Percentiles rank a stretch among this genome's conserved stretches.
Evolutionary conservation across 169 alveolate species (phyloP).

Genomic region (Cryptosporidium viatorum): DNA sequence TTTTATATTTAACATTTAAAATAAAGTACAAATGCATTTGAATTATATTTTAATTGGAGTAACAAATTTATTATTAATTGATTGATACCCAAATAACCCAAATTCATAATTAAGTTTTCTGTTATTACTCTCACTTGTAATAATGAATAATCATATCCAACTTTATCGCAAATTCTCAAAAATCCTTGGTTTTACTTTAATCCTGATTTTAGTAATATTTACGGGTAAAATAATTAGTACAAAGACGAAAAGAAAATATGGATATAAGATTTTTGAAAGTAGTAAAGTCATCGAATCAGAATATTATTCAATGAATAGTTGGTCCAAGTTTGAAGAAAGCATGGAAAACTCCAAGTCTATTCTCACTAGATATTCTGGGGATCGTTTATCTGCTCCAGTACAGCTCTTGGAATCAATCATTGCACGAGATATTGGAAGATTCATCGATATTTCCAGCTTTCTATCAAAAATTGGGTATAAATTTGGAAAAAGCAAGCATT

Average conservation of each 20-base stretch:
- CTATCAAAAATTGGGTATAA: constrained; percentile 49
- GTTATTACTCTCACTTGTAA: neutral
- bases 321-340: constrained; percentile 3
- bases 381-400: constrained; percentile 60
- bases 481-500: constrained; percentile 59
- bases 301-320: constrained; percentile 11
- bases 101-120: too few relatives aligned
- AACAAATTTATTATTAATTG: too few relatives aligned
- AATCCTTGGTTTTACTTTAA: neutral
- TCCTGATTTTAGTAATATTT: neutral
- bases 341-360: neutral
- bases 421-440: constrained; percentile 59
- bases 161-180: neutral
- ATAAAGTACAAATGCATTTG: neutral
- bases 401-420: constrained; percentile 49
- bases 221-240: neutral
- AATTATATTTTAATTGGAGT: too few relatives aligned
- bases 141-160: neutral
- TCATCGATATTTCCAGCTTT: constrained; percentile 39
- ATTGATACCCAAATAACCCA: neutral
- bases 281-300: neutral
- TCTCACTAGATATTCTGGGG: constrained; percentile 53
- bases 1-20: neutral
- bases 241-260: constrained; percentile 39
- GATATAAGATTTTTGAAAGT: constrained; percentile 34